Conservation (phyloP, 73 alveolate genomes). For the Breviolum minutum region DNA sequence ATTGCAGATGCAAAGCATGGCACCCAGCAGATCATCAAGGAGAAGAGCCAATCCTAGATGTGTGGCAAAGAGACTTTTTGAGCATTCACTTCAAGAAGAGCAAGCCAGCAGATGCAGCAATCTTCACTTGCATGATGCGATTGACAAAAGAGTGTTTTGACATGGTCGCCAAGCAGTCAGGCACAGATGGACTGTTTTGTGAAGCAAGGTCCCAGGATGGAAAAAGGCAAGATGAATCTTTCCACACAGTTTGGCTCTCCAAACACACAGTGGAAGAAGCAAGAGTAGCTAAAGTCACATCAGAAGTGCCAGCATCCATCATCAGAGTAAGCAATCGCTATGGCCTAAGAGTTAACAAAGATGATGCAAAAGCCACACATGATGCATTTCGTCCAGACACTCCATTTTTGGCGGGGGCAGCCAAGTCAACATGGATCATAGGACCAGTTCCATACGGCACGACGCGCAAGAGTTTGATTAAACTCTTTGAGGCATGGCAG, state of each 20-base stretch:
- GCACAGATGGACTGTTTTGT: neutral
- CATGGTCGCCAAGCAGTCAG: neutral
- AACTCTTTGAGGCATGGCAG: neutral
- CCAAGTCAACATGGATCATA: neutral
- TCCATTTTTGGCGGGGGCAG: neutral
- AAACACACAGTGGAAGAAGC: neutral
- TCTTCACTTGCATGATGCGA: neutral
- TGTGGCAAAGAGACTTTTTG: neutral
- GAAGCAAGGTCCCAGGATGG: slow-evolving; percentile 6
- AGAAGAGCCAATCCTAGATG: neutral
- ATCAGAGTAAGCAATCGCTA: neutral
- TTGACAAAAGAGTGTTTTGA: too few species aligned
- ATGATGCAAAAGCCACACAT: neutral
- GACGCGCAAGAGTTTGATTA: neutral
- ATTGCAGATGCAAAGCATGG: neutral
- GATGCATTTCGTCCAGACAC: neutral
- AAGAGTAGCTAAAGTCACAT: neutral
- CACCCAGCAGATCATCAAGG: neutral
- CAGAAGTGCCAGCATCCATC: neutral
- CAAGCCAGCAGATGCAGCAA: neutral
- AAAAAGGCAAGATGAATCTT: neutral
- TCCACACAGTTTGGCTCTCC: neutral
- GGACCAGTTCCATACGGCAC: neutral
- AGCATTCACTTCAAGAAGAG: neutral
- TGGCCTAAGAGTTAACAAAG: neutral